Percentiles rank a stretch among this genome's conserved stretches.
These are phyloP conservation scores for Colletotrichum sp. DNA, from an alignment of 2,329 filamentous ascomycete species.

Conservation along the genomic window DNA sequence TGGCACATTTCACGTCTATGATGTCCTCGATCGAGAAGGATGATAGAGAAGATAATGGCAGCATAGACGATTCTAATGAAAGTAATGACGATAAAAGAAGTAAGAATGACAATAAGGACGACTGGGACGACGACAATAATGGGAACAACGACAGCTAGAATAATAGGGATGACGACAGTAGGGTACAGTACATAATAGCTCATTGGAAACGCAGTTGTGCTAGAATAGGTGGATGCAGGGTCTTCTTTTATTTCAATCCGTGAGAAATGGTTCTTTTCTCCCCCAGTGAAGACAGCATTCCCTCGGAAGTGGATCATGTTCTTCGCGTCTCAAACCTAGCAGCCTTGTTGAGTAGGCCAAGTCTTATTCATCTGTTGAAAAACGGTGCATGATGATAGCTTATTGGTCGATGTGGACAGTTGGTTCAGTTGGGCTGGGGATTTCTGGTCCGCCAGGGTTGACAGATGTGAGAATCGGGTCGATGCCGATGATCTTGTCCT, in stretches of 20 bases:
- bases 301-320: background rate
- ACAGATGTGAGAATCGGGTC: background rate
- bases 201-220: background rate
- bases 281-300: background rate
- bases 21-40: background rate
- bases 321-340: background rate
- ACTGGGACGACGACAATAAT: too few relatives aligned
- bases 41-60: background rate
- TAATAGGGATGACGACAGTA: background rate
- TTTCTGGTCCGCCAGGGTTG: background rate
- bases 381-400: background rate
- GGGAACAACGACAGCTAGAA: background rate
- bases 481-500: background rate
- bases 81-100: too few relatives aligned
- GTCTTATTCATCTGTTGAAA: background rate
- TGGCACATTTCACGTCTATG: background rate
- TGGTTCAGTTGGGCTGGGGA: background rate
- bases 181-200: background rate
- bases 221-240: background rate
- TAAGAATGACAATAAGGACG: too few relatives aligned
- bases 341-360: background rate
- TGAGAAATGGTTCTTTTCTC: background rate
- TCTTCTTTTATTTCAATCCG: background rate
- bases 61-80: too few relatives aligned
- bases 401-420: background rate